These are phyloP conservation scores for Inonotus hispidus DNA, from an alignment of 1,284 basidiomycete genomes.

Conservation along the genomic window DNA sequence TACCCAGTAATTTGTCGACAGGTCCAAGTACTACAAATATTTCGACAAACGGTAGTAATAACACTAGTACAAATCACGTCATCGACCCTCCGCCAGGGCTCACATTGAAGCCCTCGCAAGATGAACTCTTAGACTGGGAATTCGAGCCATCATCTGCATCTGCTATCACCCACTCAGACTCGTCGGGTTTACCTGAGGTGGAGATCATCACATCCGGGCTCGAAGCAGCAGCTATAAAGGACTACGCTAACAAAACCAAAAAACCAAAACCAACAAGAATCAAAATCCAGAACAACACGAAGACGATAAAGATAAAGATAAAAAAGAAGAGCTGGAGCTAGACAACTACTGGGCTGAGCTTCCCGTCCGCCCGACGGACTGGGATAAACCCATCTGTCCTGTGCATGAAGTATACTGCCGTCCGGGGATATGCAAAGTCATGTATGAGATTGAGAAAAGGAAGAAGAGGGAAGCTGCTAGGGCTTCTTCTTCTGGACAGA, in stretches of 20 bases:
- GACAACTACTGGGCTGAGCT: slow-evolving; percentile 2
- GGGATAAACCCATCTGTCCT: slow-evolving; percentile 16
- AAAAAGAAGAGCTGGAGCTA: background rate
- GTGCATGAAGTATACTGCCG: slow-evolving; percentile 12
- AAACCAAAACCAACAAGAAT: background rate
- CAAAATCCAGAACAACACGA: background rate
- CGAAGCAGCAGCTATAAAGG: background rate
- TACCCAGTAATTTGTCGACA: slow-evolving; percentile 8
- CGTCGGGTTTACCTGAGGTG: background rate
- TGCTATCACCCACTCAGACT: background rate
- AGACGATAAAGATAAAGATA: no score
- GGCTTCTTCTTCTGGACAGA: no score
- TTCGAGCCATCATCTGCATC: background rate
- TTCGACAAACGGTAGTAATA: background rate
- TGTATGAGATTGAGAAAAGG: slow-evolving; percentile 5
- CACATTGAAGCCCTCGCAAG: background rate
- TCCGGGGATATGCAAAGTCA: slow-evolving; percentile 1
- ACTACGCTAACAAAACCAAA: background rate
- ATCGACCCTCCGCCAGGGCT: slow-evolving; percentile 4
- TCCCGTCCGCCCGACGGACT: background rate
- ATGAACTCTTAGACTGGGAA: background rate
- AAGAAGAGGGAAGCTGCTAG: slow-evolving; percentile 10
- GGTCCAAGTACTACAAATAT: background rate
- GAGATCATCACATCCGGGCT: background rate
- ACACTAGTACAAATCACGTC: no score